Percentiles rank a stretch among this genome's conserved stretches.
These are phyloP conservation scores for Neopestalotiopsis sp. DNA, from an alignment of 2,329 filamentous ascomycete genomes.

Conservation along the genomic window DNA sequence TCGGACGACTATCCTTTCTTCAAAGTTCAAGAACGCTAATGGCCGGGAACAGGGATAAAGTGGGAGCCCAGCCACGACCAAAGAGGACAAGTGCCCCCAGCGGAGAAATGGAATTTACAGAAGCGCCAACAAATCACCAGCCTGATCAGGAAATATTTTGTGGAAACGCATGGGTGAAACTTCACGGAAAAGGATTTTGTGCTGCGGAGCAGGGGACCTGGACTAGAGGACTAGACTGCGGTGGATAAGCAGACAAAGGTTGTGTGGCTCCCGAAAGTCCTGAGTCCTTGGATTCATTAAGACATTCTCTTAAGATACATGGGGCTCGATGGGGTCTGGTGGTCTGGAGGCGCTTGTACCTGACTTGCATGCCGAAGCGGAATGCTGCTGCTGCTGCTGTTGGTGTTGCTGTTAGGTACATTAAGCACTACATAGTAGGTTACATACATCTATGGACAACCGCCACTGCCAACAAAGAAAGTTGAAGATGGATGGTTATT, in stretches of 20 bases:
- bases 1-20: slow-evolving; percentile 12
- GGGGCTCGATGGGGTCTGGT: neutral
- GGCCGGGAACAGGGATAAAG: slow-evolving; percentile 2
- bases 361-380: slow-evolving; percentile 5
- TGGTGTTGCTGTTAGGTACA: neutral
- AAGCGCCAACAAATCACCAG: slow-evolving; percentile 13
- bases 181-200: neutral
- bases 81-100: neutral
- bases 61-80: slow-evolving; percentile 9
- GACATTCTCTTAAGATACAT: neutral
- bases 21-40: neutral
- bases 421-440: neutral
- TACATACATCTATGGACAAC: neutral
- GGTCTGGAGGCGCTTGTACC: slow-evolving; percentile 11
- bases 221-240: neutral
- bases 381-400: neutral
- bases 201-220: slow-evolving; percentile 7
- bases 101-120: neutral
- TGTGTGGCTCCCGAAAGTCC: neutral
- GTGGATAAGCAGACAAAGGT: slow-evolving; percentile 13
- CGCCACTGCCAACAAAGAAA: neutral
- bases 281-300: slow-evolving; percentile 16
- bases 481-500: neutral
- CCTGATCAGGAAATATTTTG: slow-evolving; percentile 5
- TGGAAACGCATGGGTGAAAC: slow-evolving; percentile 18